Percentiles rank a stretch among this genome's conserved stretches.
These are phyloP conservation scores for Diatrype stigma DNA, from an alignment of 2,329 filamentous ascomycete species.

Conservation along the genomic window DNA sequence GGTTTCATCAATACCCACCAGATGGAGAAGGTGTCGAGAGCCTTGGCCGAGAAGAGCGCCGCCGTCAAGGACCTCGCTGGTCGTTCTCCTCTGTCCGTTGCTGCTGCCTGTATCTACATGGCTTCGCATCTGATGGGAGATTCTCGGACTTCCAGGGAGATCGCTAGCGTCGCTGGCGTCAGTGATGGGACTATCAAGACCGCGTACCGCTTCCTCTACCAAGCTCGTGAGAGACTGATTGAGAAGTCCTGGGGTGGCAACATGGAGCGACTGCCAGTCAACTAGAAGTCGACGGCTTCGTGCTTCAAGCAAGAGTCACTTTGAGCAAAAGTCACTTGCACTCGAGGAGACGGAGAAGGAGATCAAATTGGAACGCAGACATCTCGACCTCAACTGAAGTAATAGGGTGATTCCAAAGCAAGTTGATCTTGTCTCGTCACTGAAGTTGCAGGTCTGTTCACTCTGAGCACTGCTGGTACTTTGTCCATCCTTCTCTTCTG, in stretches of 20 bases:
- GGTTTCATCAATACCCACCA: conserved; percentile 65
- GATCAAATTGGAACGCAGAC: neutral
- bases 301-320: neutral
- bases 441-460: no score
- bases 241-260: conserved; percentile 71
- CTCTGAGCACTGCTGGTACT: neutral
- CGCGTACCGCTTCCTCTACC: conserved; percentile 85
- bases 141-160: conserved; percentile 76
- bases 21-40: conserved; percentile 75
- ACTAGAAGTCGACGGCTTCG: conserved; percentile 30
- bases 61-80: conserved; percentile 79
- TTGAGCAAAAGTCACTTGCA: neutral
- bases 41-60: conserved; percentile 73
- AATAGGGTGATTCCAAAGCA: no score
- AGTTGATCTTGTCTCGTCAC: no score
- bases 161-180: conserved; percentile 78
- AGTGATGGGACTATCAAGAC: conserved; percentile 97
- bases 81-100: conserved; percentile 88
- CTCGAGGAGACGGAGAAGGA: neutral
- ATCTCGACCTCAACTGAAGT: no score
- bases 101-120: conserved; percentile 96
- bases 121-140: conserved; percentile 82
- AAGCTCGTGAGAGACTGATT: conserved; percentile 68
- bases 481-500: neutral
- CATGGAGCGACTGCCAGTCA: conserved; percentile 64